Evolutionary conservation across 768 basidiomycete genomes (phyloP).

Genomic region (Russula emetica): DNA sequence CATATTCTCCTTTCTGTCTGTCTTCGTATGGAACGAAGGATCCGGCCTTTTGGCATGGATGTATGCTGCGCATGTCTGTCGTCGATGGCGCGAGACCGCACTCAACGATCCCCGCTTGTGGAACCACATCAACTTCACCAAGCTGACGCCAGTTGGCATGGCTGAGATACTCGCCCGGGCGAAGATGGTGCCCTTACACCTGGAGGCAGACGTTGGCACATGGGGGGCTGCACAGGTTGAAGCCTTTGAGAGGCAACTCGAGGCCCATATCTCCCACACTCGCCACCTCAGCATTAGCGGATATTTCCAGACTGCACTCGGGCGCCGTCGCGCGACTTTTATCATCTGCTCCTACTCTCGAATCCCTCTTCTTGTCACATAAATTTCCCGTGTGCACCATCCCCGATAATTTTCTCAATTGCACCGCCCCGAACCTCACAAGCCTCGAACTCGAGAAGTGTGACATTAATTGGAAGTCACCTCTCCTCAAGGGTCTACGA

Average conservation of each 20-base stretch:
- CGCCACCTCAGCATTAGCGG: background rate
- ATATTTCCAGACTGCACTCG: no score
- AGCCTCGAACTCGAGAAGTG: background rate
- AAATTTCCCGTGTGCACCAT: background rate
- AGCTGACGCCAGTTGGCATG: background rate
- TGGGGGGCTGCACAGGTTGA: background rate
- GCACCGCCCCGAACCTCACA: background rate
- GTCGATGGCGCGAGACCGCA: slow-evolving; percentile 22
- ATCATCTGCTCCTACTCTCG: background rate
- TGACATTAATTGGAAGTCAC: slow-evolving; percentile 6
- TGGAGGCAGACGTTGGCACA: background rate
- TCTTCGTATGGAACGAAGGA: background rate
- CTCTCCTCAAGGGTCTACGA: slow-evolving; percentile 12
- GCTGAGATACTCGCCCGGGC: slow-evolving; percentile 12
- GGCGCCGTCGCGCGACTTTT: background rate
- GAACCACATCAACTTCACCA: slow-evolving; percentile 13
- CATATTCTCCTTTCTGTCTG: slow-evolving; percentile 14
- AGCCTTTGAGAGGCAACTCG: background rate
- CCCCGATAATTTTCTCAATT: background rate
- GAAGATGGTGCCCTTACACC: slow-evolving; percentile 3
- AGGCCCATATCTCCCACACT: slow-evolving; percentile 9
- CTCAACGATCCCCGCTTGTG: slow-evolving; percentile 15
- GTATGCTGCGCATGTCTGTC: slow-evolving; percentile 17
- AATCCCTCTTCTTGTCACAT: background rate
- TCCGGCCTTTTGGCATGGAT: background rate